Conservation (phyloP, 768 basidiomycete genomes). For the Lentinula lateritia region DNA sequence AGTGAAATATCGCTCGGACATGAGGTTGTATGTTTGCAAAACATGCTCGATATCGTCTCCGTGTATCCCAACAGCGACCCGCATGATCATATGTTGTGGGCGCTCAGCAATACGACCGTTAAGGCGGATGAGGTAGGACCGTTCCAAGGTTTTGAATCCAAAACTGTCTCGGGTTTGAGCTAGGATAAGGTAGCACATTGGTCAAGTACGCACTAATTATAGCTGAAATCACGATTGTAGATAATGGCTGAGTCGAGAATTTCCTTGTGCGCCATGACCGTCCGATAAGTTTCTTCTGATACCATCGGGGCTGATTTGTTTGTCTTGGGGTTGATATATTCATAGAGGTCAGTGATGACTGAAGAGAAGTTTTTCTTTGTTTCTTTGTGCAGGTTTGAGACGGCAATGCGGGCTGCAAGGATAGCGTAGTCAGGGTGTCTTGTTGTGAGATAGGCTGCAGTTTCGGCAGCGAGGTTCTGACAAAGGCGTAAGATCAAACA, state of each 20-base stretch:
- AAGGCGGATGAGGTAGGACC: slow-evolving; percentile 93
- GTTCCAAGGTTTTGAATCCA: slow-evolving; percentile 99
- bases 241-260: slow-evolving; percentile 90
- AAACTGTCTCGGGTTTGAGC: slow-evolving; percentile 46
- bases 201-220: slow-evolving; percentile 69
- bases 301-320: slow-evolving; percentile 86
- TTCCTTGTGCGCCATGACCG: slow-evolving; percentile 78
- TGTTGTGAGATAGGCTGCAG: slow-evolving; percentile 94
- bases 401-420: slow-evolving; percentile 96
- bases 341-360: slow-evolving; percentile 87
- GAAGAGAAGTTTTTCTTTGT: slow-evolving; percentile 96
- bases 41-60: slow-evolving; percentile 83
- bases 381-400: slow-evolving; percentile 98
- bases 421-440: slow-evolving; percentile 98
- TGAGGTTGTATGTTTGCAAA: slow-evolving; percentile 89
- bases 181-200: not conserved
- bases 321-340: slow-evolving; percentile 96
- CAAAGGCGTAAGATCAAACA: not conserved
- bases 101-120: slow-evolving; percentile 94
- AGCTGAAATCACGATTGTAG: slow-evolving; percentile 96
- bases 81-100: slow-evolving; percentile 99
- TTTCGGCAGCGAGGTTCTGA: slow-evolving; percentile 94
- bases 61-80: slow-evolving; percentile 97
- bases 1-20: slow-evolving; percentile 98
- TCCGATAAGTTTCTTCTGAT: slow-evolving; percentile 76